Evolutionary conservation across 2,329 filamentous ascomycete species (phyloP).

Genomic region (Clonostachys solani): DNA sequence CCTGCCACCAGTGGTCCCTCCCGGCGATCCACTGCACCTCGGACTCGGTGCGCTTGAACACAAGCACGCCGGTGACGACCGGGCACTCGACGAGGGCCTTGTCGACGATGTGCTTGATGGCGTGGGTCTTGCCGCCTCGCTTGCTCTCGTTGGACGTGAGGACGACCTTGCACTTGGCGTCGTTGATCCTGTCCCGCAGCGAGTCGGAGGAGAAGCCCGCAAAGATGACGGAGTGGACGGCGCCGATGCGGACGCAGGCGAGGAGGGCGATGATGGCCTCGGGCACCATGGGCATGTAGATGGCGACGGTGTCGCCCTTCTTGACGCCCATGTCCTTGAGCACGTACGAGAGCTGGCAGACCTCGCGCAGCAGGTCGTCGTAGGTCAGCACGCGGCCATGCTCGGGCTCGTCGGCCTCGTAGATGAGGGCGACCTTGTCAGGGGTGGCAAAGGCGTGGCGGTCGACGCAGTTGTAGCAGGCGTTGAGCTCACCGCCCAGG

Average conservation of each 20-base stretch:
- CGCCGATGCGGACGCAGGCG: slow-evolving; percentile 87
- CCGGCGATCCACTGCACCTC: slow-evolving; percentile 88
- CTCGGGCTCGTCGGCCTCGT: slow-evolving; percentile 88
- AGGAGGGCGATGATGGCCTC: slow-evolving; percentile 90
- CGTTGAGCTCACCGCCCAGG: slow-evolving; percentile 81
- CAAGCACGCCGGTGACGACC: slow-evolving; percentile 55
- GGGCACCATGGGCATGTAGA: slow-evolving; percentile 98
- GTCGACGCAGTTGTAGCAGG: slow-evolving; percentile 96
- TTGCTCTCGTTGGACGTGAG: slow-evolving; percentile 98
- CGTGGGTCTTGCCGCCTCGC: slow-evolving; percentile 94
- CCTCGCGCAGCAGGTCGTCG: slow-evolving; percentile 85
- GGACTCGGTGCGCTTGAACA: slow-evolving; percentile 92
- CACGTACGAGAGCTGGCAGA: slow-evolving; percentile 80
- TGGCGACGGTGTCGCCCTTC: slow-evolving; percentile 95
- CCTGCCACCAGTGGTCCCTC: slow-evolving; percentile 96
- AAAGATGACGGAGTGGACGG: slow-evolving; percentile 95
- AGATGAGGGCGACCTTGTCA: slow-evolving; percentile 92
- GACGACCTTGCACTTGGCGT: slow-evolving; percentile 86
- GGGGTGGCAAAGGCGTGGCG: slow-evolving; percentile 95
- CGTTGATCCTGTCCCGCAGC: slow-evolving; percentile 87
- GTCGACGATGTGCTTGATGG: slow-evolving; percentile 98
- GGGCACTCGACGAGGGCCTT: slow-evolving; percentile 79
- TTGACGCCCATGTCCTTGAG: slow-evolving; percentile 93
- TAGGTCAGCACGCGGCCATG: slow-evolving; percentile 92
- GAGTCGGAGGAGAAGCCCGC: slow-evolving; percentile 97